A percentile compares a stretch with the other conserved stretches of the same genome.
phyloP scores from a whole-genome alignment of 257 asterid genomes.

The Verbena officinalis region DNA sequence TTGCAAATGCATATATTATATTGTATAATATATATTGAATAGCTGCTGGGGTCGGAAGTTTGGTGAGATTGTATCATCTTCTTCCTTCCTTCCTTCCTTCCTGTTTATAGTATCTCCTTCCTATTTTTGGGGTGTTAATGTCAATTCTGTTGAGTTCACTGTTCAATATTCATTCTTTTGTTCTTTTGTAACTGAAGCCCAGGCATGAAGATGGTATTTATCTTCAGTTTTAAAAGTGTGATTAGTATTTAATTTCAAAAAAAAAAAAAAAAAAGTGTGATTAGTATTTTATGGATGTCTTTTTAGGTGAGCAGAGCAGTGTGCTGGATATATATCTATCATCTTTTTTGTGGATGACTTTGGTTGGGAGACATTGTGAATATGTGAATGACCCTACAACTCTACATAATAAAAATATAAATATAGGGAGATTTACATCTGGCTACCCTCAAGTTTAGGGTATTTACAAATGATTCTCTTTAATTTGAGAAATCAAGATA shows the following conservation, averaged over 20 bases:
- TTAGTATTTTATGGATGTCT: neutral
- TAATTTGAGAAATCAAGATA: too few relatives aligned
- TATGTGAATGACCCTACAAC: too few relatives aligned
- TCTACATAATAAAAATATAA: too few relatives aligned
- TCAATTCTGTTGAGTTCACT: conserved; percentile 2
- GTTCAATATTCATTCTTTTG: conserved; percentile 23
- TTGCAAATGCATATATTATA: neutral
- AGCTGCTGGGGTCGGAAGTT: conserved; percentile 32
- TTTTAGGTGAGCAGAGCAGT: neutral
- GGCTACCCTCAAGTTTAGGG: too few relatives aligned
- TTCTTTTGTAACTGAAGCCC: conserved; percentile 26
- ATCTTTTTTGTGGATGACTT: too few relatives aligned
- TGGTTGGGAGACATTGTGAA: too few relatives aligned
- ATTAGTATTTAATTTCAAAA: neutral
- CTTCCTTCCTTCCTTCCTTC: conserved; percentile 16
- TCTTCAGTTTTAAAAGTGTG: neutral
- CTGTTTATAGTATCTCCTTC: conserved; percentile 28
- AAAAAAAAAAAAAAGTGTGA: too few relatives aligned
- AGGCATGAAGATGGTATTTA: neutral
- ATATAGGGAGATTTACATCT: too few relatives aligned
- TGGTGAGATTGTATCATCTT: conserved; percentile 37
- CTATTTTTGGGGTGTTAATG: conserved; percentile 18
- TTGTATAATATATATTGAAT: conserved; percentile 20
- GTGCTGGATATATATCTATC: too few relatives aligned
- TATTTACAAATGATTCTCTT: too few relatives aligned